Conservation (phyloP, 805 yeast species). For the Scheffersomyces lignosus region DNA sequence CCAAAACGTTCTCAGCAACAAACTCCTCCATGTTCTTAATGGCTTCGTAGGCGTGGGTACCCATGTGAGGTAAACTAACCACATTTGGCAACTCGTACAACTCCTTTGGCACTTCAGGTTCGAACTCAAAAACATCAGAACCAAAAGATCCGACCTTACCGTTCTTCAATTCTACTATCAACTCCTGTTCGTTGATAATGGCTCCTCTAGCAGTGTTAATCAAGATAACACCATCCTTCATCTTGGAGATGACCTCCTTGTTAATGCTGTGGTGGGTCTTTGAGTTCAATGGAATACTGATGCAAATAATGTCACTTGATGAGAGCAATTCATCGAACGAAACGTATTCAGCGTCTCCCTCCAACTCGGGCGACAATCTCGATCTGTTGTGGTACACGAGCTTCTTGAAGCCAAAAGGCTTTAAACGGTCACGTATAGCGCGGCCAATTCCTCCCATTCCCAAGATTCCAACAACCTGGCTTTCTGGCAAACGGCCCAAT, state of each 20-base stretch:
- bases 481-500: constrained; percentile 73
- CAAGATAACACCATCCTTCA: constrained; percentile 77
- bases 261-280: constrained; percentile 70
- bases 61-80: constrained; percentile 86
- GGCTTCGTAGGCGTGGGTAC: constrained; percentile 77
- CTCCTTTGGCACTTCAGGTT: constrained; percentile 70
- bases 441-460: constrained; percentile 94
- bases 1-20: constrained; percentile 65
- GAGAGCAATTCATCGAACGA: constrained; percentile 65
- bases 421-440: constrained; percentile 67
- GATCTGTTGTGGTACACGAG: constrained; percentile 73
- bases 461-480: constrained; percentile 73
- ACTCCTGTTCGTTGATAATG: constrained; percentile 64
- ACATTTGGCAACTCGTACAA: constrained; percentile 63
- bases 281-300: constrained; percentile 75
- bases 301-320: constrained; percentile 66
- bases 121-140: constrained; percentile 73
- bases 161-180: constrained; percentile 53
- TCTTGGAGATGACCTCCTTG: constrained; percentile 56
- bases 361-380: constrained; percentile 59
- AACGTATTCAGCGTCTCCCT: constrained; percentile 69
- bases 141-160: constrained; percentile 73
- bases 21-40: constrained; percentile 77
- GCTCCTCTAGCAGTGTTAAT: constrained; percentile 92
- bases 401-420: constrained; percentile 74